Evolutionary conservation across 176 grass and related monocot species (phyloP).

Genomic region (Carex scoparia): DNA sequence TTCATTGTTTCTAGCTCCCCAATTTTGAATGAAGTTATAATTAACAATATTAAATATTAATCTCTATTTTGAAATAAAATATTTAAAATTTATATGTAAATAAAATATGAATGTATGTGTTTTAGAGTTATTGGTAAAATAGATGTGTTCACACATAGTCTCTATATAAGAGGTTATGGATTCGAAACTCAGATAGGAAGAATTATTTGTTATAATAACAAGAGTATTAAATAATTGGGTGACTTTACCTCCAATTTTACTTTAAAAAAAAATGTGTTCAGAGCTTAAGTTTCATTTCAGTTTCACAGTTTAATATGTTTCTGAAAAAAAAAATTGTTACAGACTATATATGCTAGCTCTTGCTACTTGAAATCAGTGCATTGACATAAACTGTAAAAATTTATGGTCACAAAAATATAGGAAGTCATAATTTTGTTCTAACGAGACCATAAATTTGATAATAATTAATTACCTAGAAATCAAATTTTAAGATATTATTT

Average conservation of each 20-base stretch:
- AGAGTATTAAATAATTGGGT: no score
- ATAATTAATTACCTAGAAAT: no score
- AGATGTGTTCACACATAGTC: neutral
- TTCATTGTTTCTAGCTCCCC: no score
- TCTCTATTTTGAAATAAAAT: neutral
- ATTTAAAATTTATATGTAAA: neutral
- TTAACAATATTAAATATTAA: neutral
- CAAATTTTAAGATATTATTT: no score
- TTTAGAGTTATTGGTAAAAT: neutral
- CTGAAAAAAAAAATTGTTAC: neutral
- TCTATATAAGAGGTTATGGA: no score
- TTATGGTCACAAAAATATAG: neutral
- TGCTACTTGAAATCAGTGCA: neutral
- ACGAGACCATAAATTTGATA: neutral
- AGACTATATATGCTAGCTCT: neutral
- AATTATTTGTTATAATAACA: no score
- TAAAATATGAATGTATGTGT: neutral
- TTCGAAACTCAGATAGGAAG: no score
- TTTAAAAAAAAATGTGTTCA: neutral
- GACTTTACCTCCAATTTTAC: no score
- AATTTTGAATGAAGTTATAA: no score
- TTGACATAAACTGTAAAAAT: neutral
- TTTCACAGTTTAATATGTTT: neutral
- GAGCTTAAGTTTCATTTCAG: neutral
- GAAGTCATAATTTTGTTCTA: neutral